Base-by-base conservation (phyloP, 1,284 basidiomycete species). In the Ustilago xerochloae region DNA sequence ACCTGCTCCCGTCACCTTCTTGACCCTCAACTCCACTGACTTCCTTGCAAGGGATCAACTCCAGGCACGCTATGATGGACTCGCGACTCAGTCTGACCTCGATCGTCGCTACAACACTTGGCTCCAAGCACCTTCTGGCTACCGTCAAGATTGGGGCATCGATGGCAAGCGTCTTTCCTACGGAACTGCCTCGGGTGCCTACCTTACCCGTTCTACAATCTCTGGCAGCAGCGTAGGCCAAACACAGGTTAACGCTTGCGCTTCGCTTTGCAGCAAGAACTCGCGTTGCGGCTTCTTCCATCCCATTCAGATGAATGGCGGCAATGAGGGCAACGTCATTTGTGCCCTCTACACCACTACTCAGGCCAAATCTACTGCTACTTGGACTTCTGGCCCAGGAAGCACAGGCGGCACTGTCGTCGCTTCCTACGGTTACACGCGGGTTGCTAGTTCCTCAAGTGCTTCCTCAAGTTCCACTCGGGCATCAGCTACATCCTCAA, bases 311-410 rank as follows among this genome's bases (percentile, higher is more conserved):
- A 61, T 68, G 58, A 62, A n/a, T 6, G 54, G 49, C n/a, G 30
- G 38, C 38, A 48, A 29, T 0, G 59, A 57, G 12, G 65, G 59
- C 46, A 52, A 48, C 22, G 65, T 68, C 49, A 53, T 68, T 35
- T 68, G 65, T 36, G 59, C 59, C 12, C 59, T 68, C 43, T 68
- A 58, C 59, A 58, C 53, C 15, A 16, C 22, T 15, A 52, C 62
- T 24, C 58, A 62, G 50, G 38, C n/a, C 38, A 62, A 58, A 26
- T 38, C 59, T 6, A 30, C 35, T 0, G 65, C 65, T 0, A 62
- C 46, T 24, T 62, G 15, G 20, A 35, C 15, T 0, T 15, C n/a
- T 6, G 64, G 64, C 20, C 35, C 64, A 1, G 29, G 48, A 1
- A 58, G 28, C 30, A 49, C 28, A 20, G 59, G 59, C 12, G 65